phyloP scores from a whole-genome alignment of 2,329 filamentous ascomycete species.

The Clarireedia monteithiana region DNA sequence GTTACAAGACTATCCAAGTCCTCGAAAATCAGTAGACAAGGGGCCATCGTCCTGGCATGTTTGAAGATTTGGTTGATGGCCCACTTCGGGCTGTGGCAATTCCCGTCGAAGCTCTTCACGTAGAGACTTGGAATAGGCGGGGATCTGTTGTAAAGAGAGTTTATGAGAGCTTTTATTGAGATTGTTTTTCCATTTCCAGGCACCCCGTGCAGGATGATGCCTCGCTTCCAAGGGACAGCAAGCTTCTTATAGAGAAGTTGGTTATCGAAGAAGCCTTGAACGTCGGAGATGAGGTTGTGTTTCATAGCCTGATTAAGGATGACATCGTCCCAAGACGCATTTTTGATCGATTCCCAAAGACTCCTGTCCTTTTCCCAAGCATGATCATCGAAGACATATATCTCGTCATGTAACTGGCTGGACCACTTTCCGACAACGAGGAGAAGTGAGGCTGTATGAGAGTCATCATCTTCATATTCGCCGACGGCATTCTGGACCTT shows the following conservation, averaged over 20 bases:
- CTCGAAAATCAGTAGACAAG: constrained; percentile 65
- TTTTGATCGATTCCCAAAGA: constrained; percentile 47
- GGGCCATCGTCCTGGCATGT: constrained; percentile 53
- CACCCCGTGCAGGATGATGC: constrained; percentile 59
- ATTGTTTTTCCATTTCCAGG: constrained; percentile 66
- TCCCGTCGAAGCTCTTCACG: constrained; percentile 45
- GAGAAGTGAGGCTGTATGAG: constrained; percentile 41
- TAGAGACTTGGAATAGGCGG: constrained; percentile 51
- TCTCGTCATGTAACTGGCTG: constrained; percentile 51
- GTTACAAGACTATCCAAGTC: constrained; percentile 61
- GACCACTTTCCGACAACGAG: constrained; percentile 48
- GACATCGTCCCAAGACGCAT: constrained; percentile 53
- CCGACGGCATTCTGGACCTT: neutral
- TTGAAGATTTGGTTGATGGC: constrained; percentile 46
- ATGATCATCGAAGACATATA: constrained; percentile 58
- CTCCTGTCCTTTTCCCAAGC: constrained; percentile 53
- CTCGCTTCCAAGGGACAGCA: constrained; percentile 62
- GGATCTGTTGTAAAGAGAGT: constrained; percentile 45
- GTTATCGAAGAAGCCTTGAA: constrained; percentile 54
- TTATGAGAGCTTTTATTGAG: constrained; percentile 63
- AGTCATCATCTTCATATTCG: neutral
- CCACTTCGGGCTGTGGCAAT: constrained; percentile 43
- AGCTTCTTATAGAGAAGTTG: constrained; percentile 50
- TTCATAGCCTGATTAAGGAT: constrained; percentile 61
- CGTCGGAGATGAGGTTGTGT: constrained; percentile 52